A percentile compares a stretch with the other conserved stretches of the same genome.
Conservation (phyloP, 2,329 filamentous ascomycete species). For the Taxawa tesnikishii region DNA sequence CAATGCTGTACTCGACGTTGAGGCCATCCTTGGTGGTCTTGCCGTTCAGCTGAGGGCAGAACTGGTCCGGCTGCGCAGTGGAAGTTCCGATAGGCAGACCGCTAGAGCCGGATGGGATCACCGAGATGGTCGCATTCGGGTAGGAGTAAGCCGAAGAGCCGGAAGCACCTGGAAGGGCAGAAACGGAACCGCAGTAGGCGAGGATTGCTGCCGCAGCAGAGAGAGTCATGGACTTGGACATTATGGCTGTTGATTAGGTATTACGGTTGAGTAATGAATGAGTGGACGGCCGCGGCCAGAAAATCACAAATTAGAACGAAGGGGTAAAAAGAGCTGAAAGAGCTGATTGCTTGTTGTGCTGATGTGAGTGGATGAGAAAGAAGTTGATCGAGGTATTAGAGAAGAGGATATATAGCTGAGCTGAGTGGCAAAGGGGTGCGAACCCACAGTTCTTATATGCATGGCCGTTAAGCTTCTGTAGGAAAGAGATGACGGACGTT, state of each 20-base stretch:
- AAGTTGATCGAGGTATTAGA: too few species aligned
- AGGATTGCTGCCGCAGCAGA: conserved; percentile 5
- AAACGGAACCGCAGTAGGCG: conserved; percentile 4
- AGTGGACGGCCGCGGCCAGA: not conserved
- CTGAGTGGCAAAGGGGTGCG: too few species aligned
- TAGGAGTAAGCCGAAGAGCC: not conserved
- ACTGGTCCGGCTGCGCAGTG: too few species aligned
- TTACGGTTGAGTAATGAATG: not conserved
- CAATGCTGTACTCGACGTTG: conserved; percentile 1
- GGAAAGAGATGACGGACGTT: too few species aligned
- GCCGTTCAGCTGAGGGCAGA: conserved; percentile 4
- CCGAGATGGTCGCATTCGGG: not conserved
- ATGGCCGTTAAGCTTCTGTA: too few species aligned
- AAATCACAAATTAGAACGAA: too few species aligned
- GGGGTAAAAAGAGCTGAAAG: not conserved
- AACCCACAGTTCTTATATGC: too few species aligned
- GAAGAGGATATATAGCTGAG: too few species aligned
- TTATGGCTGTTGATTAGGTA: not conserved
- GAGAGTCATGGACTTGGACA: not conserved
- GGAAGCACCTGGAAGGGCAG: conserved; percentile 4
- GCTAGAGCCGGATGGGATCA: not conserved
- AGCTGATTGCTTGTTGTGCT: not conserved
- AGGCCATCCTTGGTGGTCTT: not conserved
- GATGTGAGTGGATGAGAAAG: too few species aligned
- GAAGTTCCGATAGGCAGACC: not conserved